phyloP scores from a whole-genome alignment of 768 basidiomycete species.

The Mycena venus region DNA sequence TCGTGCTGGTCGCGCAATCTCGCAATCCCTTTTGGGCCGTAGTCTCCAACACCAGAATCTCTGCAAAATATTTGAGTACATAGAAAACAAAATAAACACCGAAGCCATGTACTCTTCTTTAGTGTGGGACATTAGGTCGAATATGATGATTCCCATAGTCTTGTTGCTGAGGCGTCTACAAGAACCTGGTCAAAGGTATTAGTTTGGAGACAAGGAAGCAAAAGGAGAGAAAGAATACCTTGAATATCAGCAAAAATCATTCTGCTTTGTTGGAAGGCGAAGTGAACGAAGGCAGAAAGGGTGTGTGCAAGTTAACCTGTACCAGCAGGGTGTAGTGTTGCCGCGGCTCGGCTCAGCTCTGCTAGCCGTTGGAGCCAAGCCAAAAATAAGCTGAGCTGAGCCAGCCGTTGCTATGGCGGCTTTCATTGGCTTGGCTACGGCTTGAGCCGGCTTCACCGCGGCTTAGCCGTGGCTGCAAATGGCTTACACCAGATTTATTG shows the following conservation, averaged over 20 bases:
- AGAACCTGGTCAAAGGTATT: not conserved
- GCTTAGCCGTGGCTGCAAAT: too few species aligned
- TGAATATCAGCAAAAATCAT: not conserved
- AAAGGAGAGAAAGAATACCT: not conserved
- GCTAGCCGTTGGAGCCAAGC: too few species aligned
- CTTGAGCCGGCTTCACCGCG: too few species aligned
- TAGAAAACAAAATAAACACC: not conserved
- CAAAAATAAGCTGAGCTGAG: too few species aligned
- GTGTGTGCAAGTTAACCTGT: too few species aligned
- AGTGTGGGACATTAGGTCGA: conserved; percentile 12
- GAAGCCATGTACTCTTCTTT: not conserved
- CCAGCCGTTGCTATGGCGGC: too few species aligned
- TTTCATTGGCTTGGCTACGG: too few species aligned
- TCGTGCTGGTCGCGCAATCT: conserved; percentile 7
- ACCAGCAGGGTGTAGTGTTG: too few species aligned
- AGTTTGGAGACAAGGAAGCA: not conserved
- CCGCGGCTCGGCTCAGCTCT: too few species aligned
- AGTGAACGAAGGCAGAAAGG: not conserved
- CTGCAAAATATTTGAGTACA: too few species aligned
- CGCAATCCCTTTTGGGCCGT: not conserved
- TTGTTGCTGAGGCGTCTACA: not conserved
- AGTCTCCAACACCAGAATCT: conserved; percentile 18
- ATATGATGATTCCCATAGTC: too few species aligned
- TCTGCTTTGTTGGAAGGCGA: not conserved
- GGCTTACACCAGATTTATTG: too few species aligned